Evolutionary conservation across 1,284 basidiomycete species (phyloP).

Genomic region (Grifola frondosa): DNA sequence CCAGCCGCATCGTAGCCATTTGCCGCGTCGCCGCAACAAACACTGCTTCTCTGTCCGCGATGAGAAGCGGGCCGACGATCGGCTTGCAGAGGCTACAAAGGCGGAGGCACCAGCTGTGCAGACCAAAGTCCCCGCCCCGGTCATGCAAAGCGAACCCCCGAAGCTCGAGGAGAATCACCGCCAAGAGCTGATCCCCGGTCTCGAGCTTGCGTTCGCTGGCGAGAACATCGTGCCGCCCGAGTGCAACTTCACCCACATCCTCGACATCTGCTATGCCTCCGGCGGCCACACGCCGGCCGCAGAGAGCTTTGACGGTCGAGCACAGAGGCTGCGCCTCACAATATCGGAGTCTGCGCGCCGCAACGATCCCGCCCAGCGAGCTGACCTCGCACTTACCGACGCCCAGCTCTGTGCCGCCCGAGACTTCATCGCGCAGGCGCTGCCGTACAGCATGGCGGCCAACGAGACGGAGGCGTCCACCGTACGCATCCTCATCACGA

Average conservation of each 20-base stretch:
- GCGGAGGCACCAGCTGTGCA: conserved; percentile 2
- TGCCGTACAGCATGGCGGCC: conserved; percentile 17
- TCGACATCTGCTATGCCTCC: conserved; percentile 23
- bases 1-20: conserved; percentile 30
- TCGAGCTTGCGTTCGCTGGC: conserved; percentile 24
- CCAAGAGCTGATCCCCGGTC: conserved; percentile 26
- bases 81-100: conserved; percentile 1
- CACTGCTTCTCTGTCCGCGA: conserved; percentile 23
- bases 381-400: conserved; percentile 27
- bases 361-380: conserved; percentile 7
- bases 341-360: conserved; percentile 18
- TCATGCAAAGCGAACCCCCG: conserved; percentile 11
- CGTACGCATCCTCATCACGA: conserved; percentile 26
- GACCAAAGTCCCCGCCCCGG: neutral
- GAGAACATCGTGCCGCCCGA: conserved; percentile 10
- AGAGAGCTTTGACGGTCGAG: conserved; percentile 12
- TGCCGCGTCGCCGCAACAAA: conserved; percentile 29
- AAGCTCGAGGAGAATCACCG: conserved; percentile 17
- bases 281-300: conserved; percentile 3
- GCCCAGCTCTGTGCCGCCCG: conserved; percentile 28
- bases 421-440: conserved; percentile 29
- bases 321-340: conserved; percentile 19
- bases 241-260: conserved; percentile 27
- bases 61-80: conserved; percentile 9
- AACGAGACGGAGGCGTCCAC: conserved; percentile 5